Conservation (phyloP, 202 grass and related monocot species). For the Thinopyrum obtusiflorum region DNA sequence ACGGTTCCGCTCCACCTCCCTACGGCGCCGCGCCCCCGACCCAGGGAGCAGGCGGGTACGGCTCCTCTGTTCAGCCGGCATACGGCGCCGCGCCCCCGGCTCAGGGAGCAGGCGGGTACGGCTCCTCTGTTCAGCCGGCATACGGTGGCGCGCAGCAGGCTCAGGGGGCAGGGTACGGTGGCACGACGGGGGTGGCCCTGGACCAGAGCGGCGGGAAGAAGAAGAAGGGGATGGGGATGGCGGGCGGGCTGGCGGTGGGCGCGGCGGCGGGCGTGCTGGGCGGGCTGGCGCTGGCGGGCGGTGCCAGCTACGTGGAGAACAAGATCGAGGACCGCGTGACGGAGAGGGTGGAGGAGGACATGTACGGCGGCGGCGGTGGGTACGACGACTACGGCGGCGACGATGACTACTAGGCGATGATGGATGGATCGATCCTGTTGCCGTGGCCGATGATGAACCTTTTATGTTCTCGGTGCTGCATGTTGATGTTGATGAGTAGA, state of each 20-base stretch:
- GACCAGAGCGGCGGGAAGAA: conserved; percentile 25
- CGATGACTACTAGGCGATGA: neutral
- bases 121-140: neutral
- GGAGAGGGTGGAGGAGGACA: conserved; percentile 57
- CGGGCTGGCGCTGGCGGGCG: conserved; percentile 64
- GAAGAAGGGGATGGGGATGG: conserved; percentile 60
- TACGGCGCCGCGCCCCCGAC: neutral
- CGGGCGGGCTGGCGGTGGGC: conserved; percentile 66
- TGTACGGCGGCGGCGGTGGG: conserved; percentile 26
- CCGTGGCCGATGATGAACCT: neutral
- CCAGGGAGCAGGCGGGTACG: neutral
- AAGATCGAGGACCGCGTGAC: conserved; percentile 64
- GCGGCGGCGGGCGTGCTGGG: conserved; percentile 72
- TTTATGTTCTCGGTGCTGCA: no score
- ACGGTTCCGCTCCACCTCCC: neutral
- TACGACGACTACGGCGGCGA: conserved; percentile 21
- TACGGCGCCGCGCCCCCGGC: conserved; percentile 15
- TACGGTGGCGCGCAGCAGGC: conserved; percentile 16
- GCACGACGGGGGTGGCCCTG: neutral
- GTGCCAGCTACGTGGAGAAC: conserved; percentile 68
- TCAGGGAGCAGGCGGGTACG: conserved; percentile 1
- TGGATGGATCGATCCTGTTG: no score
- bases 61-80: neutral
- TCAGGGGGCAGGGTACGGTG: neutral
- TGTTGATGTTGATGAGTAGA: no score